These are phyloP conservation scores for Tephrocybe sp. DNA, from an alignment of 768 basidiomycete genomes.

Conservation along the genomic window DNA sequence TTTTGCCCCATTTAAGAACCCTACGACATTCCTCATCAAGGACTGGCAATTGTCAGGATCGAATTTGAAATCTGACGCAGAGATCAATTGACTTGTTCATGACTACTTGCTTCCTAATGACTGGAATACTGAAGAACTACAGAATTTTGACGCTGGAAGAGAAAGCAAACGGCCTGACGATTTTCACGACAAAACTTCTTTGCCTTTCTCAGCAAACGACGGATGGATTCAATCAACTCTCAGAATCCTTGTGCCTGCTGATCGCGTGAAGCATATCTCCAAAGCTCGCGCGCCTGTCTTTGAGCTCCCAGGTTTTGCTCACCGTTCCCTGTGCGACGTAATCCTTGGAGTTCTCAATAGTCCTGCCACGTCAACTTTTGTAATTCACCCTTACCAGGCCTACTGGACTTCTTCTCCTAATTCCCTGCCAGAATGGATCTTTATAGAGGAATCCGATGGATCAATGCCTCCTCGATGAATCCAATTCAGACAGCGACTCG, in stretches of 20 bases:
- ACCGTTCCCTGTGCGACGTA: conserved; percentile 22
- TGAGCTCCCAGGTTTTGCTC: conserved; percentile 26
- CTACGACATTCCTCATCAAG: conserved; percentile 21
- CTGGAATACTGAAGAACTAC: conserved; percentile 21
- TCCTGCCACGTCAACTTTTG: conserved; percentile 9
- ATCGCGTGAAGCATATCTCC: conserved; percentile 12
- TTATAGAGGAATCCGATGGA: too few species aligned
- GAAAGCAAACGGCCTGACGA: conserved; percentile 20
- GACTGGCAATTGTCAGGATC: conserved; percentile 20
- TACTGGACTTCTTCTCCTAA: conserved; percentile 16
- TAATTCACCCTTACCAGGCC: conserved; percentile 14
- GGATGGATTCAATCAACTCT: conserved; percentile 24
- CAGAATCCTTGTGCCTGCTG: conserved; percentile 21
- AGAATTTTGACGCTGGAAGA: conserved; percentile 16
- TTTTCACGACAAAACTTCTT: neutral
- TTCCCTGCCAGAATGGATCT: neutral
- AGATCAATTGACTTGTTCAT: conserved; percentile 23
- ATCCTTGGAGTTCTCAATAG: conserved; percentile 20
- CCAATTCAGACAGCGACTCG: too few species aligned
- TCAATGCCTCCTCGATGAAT: too few species aligned
- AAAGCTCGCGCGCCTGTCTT: conserved; percentile 29
- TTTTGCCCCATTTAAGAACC: conserved; percentile 22
- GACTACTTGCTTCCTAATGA: conserved; percentile 24
- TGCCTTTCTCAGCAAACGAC: conserved; percentile 1
- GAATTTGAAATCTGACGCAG: conserved; percentile 19